Base-by-base conservation (phyloP, 805 yeast species). In the Kodamaea neixiangensis region DNA sequence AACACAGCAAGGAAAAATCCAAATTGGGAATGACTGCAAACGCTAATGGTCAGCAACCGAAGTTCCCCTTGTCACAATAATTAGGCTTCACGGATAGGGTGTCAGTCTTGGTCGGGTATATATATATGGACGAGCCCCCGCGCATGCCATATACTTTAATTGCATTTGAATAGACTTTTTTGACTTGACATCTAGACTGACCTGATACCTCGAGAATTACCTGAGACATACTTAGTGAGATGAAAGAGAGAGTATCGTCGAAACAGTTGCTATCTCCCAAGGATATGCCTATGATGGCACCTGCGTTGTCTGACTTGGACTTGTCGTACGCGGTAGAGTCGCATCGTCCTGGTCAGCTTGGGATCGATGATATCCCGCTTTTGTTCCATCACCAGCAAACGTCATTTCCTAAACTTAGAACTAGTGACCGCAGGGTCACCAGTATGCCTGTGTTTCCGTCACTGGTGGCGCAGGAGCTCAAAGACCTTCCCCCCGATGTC, bases 341-440 rank as follows among this genome's bases (percentile, higher is more conserved):
- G 1, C 69, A 60, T 53, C 53, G 58, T 45, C 73, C 74, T 2
- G 65, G 66, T 10, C 54, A 53, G 9, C 57, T 54, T 47, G 52
- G 60, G 1, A 39, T 56, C 3, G 58, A 54, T 10, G 75, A 72
- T 38, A 59, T 73, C 10, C 76, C 76, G 7, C 54, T 48, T 7
- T 51, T 49, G 10, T 51, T 65, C 38, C 43, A 25, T 25, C 31
- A 48, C 20, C 31, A 37, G 19, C 21, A 31, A 22, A 47, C 44
- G 2, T 39, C 35, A 7, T 34, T 20, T n/a, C 29, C 35, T 5
- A 37, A 20, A 25, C 25, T 35, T 19, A 29, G 19, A 6, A 20
- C 25, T 17, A 48, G 25, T 14, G 33, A 25, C 13, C 52, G 49
- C 15, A 53, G 67, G 46, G 61, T 59, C 42, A 55, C 58, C n/a